Evolutionary conservation across 768 basidiomycete species (phyloP).

Genomic region (Termitomyces bulborhizus): DNA sequence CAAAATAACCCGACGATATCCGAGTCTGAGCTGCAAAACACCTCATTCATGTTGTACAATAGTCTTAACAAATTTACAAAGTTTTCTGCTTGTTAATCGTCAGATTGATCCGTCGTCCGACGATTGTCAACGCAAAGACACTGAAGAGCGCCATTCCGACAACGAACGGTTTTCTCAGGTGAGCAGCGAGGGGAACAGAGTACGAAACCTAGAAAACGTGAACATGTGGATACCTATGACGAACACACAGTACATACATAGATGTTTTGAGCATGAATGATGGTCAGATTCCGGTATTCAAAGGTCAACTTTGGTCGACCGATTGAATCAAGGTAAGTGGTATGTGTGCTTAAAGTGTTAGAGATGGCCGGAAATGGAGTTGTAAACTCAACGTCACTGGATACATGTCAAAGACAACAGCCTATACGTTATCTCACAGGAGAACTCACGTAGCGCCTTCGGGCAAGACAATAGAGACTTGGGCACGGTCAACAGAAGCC

Average conservation of each 20-base stretch:
- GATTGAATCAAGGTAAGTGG: slow-evolving; percentile 86
- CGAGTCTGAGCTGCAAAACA: not conserved
- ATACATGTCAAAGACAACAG: slow-evolving; percentile 4
- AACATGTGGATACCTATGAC: not conserved
- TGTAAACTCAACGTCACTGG: slow-evolving; percentile 70
- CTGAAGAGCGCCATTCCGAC: slow-evolving; percentile 67
- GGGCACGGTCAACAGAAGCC: slow-evolving; percentile 74
- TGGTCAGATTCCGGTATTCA: slow-evolving; percentile 66
- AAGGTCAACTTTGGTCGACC: slow-evolving; percentile 81
- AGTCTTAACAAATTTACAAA: slow-evolving; percentile 16
- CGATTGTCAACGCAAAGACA: slow-evolving; percentile 49
- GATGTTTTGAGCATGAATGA: slow-evolving; percentile 73
- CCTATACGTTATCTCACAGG: not conserved
- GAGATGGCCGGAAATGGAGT: slow-evolving; percentile 74
- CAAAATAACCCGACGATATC: not conserved
- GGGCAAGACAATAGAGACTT: slow-evolving; percentile 77
- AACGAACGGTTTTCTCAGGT: slow-evolving; percentile 80
- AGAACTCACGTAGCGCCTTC: slow-evolving; percentile 89
- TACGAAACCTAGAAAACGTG: slow-evolving; percentile 66
- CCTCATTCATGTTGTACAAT: slow-evolving; percentile 8
- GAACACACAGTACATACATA: slow-evolving; percentile 52
- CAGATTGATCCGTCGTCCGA: slow-evolving; percentile 40
- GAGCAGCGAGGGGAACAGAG: slow-evolving; percentile 72
- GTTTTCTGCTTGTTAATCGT: slow-evolving; percentile 40
- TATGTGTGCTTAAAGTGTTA: slow-evolving; percentile 58